Evolutionary conservation across 768 basidiomycete genomes (phyloP).

Genomic region (Fomitopsis serialis): DNA sequence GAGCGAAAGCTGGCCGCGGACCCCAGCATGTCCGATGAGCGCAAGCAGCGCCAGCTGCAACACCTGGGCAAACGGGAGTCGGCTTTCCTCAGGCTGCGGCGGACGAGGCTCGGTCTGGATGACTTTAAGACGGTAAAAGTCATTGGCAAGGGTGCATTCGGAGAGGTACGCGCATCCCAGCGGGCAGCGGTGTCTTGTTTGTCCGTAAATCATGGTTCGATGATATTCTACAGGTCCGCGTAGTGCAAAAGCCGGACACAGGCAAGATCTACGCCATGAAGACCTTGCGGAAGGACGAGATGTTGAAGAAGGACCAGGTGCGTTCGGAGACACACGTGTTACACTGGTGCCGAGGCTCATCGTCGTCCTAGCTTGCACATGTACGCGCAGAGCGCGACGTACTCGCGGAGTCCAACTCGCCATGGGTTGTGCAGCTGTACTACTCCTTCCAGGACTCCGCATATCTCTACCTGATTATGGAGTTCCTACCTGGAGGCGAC

Average conservation of each 20-base stretch:
- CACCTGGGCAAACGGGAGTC: conserved; percentile 86
- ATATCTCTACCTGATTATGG: conserved; percentile 97
- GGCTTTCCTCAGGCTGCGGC: conserved; percentile 78
- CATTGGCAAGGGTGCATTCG: conserved; percentile 98
- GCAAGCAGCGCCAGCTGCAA: conserved; percentile 78
- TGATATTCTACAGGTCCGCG: conserved; percentile 53
- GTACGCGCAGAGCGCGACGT: conserved; percentile 97
- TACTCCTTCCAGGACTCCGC: conserved; percentile 97
- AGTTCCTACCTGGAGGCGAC: conserved; percentile 97
- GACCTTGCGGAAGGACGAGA: conserved; percentile 93
- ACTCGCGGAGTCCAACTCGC: conserved; percentile 89
- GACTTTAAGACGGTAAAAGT: conserved; percentile 98
- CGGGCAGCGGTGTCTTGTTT: conserved; percentile 1
- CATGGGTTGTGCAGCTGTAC: conserved; percentile 95
- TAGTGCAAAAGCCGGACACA: conserved; percentile 95
- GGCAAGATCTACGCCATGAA: conserved; percentile 99
- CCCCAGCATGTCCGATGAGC: conserved; percentile 68
- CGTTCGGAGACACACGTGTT: conserved; percentile 16
- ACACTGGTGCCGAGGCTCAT: conserved; percentile 2
- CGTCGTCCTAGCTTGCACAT: conserved; percentile 75
- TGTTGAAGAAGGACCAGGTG: conserved; percentile 99
- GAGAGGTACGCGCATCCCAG: conserved; percentile 61
- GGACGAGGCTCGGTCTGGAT: conserved; percentile 86
- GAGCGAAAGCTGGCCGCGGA: conserved; percentile 76
- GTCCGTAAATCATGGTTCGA: not conserved